Conservation (phyloP, 2,329 filamentous ascomycete genomes). For the Xylariomycetidae sp. region DNA sequence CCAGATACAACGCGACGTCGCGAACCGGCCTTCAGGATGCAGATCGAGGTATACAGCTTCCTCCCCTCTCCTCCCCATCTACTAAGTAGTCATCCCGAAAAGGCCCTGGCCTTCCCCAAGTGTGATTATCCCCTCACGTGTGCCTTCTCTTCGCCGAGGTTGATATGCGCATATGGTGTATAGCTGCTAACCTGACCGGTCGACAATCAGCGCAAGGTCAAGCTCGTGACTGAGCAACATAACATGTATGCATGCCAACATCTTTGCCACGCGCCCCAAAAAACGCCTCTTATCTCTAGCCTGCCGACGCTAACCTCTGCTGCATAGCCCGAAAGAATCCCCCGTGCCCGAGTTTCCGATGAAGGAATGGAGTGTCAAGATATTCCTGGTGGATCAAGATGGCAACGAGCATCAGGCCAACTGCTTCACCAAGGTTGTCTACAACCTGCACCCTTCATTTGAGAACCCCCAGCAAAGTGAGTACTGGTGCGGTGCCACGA, state of each 20-base stretch:
- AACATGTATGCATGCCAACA: conserved; percentile 86
- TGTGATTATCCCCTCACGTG: too few species aligned
- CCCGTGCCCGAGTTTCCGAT: conserved; percentile 86
- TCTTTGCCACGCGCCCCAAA: too few species aligned
- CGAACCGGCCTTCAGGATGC: too few species aligned
- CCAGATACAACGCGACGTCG: too few species aligned
- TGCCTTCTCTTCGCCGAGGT: too few species aligned
- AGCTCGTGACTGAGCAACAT: conserved; percentile 88
- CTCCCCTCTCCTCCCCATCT: too few species aligned
- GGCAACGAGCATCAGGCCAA: conserved; percentile 79
- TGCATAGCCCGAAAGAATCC: conserved; percentile 67
- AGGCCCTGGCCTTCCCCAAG: too few species aligned
- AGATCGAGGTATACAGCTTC: too few species aligned
- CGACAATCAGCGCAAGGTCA: conserved; percentile 72
- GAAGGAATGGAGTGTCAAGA: conserved; percentile 84
- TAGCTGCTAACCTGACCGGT: conserved; percentile 4
- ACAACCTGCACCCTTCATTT: conserved; percentile 92
- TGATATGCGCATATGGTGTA: too few species aligned
- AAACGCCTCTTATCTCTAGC: conserved; percentile 3
- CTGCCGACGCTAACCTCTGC: conserved; percentile 12
- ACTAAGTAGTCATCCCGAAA: too few species aligned
- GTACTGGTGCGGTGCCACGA: conserved; percentile 34
- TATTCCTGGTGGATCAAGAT: conserved; percentile 79
- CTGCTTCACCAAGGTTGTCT: conserved; percentile 87
- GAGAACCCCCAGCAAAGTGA: conserved; percentile 79